Conservation (phyloP, 176 grass and related monocot genomes). For the Secale cereale region DNA sequence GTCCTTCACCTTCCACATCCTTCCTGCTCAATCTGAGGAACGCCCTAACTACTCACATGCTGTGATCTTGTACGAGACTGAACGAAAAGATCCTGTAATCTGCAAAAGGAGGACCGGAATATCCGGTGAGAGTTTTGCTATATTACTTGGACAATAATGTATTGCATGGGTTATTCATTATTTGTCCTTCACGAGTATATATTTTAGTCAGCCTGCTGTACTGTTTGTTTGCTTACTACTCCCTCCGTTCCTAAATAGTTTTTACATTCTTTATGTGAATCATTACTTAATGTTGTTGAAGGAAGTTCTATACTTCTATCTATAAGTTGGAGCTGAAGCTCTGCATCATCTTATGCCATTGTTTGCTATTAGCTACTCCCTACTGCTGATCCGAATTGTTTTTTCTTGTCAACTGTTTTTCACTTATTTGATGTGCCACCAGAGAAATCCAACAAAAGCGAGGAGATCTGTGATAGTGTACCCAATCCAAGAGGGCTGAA, state of each 20-base stretch:
- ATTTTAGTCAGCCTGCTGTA: background rate
- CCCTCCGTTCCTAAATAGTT: too few species aligned
- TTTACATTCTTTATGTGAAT: constrained; percentile 13
- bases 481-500: constrained; percentile 19
- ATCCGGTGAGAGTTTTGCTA: constrained; percentile 33
- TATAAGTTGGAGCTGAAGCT: constrained; percentile 4
- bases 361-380: background rate
- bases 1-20: constrained; percentile 38
- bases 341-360: background rate
- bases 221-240: background rate
- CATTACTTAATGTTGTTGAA: background rate
- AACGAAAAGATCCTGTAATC: constrained; percentile 1
- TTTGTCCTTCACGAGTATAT: background rate
- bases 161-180: constrained; percentile 10
- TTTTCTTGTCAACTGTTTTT: constrained; percentile 5
- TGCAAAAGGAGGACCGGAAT: constrained; percentile 23
- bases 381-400: constrained; percentile 2
- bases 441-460: constrained; percentile 28
- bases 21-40: constrained; percentile 38
- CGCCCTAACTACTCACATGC: constrained; percentile 44
- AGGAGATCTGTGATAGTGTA: constrained; percentile 55
- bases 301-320: background rate
- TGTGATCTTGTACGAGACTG: constrained; percentile 39
- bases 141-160: constrained; percentile 1
- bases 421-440: background rate